phyloP scores from a whole-genome alignment of 768 basidiomycete species.

The Daedalea quercina region DNA sequence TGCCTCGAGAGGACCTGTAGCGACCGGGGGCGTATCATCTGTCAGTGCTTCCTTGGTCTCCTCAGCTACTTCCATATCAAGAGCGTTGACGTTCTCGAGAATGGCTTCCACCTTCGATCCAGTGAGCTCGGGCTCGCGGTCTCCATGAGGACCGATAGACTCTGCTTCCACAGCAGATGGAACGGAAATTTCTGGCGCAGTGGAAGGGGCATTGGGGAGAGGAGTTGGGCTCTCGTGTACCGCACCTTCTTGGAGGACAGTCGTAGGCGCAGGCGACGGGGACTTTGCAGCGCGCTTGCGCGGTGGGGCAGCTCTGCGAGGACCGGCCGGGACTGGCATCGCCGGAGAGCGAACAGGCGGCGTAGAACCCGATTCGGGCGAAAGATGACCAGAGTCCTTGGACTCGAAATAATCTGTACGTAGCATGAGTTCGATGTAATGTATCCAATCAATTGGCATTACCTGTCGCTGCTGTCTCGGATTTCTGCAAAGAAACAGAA shows the following conservation, averaged over 20 bases:
- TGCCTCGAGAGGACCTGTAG: background rate
- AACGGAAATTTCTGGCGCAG: constrained; percentile 2
- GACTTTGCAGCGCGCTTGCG: constrained; percentile 57
- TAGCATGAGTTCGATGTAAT: background rate
- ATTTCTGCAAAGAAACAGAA: background rate
- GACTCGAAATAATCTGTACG: constrained; percentile 13
- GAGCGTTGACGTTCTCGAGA: background rate
- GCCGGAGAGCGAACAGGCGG: constrained; percentile 34
- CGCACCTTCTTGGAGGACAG: constrained; percentile 2
- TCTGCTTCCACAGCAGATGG: constrained; percentile 9
- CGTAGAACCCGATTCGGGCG: constrained; percentile 15
- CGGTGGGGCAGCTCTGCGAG: constrained; percentile 71
- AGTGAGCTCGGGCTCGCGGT: constrained; percentile 10
- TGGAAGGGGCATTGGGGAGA: background rate
- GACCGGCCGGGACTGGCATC: constrained; percentile 72
- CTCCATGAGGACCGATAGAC: constrained; percentile 8
- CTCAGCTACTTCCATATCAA: background rate
- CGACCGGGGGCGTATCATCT: background rate
- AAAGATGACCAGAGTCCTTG: constrained; percentile 14
- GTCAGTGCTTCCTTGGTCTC: background rate
- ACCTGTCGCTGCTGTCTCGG: constrained; percentile 2
- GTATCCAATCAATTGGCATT: background rate
- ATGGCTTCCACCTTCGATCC: constrained; percentile 10
- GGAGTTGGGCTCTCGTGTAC: constrained; percentile 22
- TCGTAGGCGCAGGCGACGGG: constrained; percentile 26